A percentile compares a stretch with the other conserved stretches of the same genome.
phyloP scores from a whole-genome alignment of 768 basidiomycete species.

The Zangia roseola region DNA sequence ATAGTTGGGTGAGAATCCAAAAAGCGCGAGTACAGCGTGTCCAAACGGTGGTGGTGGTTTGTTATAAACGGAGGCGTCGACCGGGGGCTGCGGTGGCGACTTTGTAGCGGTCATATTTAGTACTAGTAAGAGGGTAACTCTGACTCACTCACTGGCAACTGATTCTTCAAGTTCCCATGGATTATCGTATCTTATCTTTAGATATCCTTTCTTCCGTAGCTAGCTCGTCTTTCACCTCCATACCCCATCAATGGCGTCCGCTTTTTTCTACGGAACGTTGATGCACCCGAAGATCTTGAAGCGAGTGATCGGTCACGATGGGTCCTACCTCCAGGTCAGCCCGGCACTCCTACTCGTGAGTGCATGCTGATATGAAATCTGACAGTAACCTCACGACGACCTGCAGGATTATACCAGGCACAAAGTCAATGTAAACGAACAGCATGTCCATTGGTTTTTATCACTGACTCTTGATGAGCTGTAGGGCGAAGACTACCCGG shows the following conservation, averaged over 20 bases:
- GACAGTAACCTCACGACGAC: background rate
- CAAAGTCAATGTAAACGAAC: slow-evolving; percentile 56
- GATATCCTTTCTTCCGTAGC: background rate
- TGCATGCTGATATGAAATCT: background rate
- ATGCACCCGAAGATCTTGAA: slow-evolving; percentile 84
- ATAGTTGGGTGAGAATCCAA: slow-evolving; percentile 55
- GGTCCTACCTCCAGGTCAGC: slow-evolving; percentile 59
- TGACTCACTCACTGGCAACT: no score
- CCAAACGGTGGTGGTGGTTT: slow-evolving; percentile 49
- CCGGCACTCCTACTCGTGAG: slow-evolving; percentile 75
- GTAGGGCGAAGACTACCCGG: slow-evolving; percentile 80
- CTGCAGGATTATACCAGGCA: slow-evolving; percentile 77
- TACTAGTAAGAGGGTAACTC: no score
- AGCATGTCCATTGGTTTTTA: background rate
- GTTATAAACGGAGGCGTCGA: slow-evolving; percentile 15
- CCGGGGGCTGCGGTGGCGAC: background rate
- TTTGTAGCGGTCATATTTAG: slow-evolving; percentile 12
- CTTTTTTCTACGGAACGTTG: slow-evolving; percentile 90
- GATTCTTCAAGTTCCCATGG: no score
- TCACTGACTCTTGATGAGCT: slow-evolving; percentile 7
- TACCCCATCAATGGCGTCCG: slow-evolving; percentile 35
- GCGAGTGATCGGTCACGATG: slow-evolving; percentile 71
- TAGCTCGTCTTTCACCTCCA: background rate
- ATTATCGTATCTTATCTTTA: slow-evolving; percentile 2
- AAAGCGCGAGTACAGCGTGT: slow-evolving; percentile 51